Percentiles rank a stretch among this genome's conserved stretches.
Conservation (phyloP, 1,284 basidiomycete genomes). For the Peniophora sp. region DNA sequence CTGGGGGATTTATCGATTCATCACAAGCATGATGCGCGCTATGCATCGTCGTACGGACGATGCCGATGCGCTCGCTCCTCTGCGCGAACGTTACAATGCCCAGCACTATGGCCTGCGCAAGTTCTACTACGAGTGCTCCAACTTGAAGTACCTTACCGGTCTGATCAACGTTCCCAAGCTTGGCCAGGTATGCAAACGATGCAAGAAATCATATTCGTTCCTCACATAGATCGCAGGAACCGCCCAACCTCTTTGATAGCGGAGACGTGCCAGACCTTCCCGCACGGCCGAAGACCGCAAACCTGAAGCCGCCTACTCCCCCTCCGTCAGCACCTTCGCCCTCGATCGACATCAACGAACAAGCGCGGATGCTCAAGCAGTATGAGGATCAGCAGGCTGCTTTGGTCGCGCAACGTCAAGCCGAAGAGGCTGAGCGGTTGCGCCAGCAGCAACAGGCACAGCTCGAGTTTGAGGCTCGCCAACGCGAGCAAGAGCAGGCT, state of each 20-base stretch:
- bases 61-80: constrained; percentile 77
- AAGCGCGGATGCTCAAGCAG: constrained; percentile 91
- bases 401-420: constrained; percentile 72
- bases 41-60: constrained; percentile 91
- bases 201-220: constrained; percentile 11
- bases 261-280: constrained; percentile 85
- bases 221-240: constrained; percentile 52
- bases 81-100: constrained; percentile 77
- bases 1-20: constrained; percentile 96
- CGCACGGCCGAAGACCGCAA: constrained; percentile 67
- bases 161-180: constrained; percentile 95
- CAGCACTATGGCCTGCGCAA: constrained; percentile 90
- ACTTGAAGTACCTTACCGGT: constrained; percentile 91
- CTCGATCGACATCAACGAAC: constrained; percentile 79
- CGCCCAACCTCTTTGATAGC: constrained; percentile 83
- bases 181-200: constrained; percentile 70
- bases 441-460: constrained; percentile 81
- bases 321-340: constrained; percentile 67
- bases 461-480: constrained; percentile 86
- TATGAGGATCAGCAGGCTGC: constrained; percentile 94
- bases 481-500: constrained; percentile 82
- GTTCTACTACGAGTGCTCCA: constrained; percentile 97
- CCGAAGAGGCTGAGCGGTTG: constrained; percentile 72
- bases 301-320: constrained; percentile 40
- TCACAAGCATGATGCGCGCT: constrained; percentile 93